These are phyloP conservation scores for Chlamydomonas schloesseri DNA, from an alignment of 139 green algal genomes.

Conservation along the genomic window DNA sequence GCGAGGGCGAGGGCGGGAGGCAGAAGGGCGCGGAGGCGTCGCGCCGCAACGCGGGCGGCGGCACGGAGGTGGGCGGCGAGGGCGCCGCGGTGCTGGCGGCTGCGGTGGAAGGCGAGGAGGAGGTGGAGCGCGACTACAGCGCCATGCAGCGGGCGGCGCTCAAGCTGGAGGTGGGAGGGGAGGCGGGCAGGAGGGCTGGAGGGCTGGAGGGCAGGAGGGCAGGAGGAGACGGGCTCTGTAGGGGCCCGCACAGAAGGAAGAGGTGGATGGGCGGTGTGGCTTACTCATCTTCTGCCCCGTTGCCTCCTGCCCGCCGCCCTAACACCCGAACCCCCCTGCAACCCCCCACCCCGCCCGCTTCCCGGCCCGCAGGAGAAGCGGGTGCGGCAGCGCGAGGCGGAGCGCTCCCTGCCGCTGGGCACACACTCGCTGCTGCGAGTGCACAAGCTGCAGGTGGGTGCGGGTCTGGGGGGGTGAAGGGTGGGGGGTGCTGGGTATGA, in stretches of 20 bases:
- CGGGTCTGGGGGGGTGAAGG: neutral
- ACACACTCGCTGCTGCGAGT: slow-evolving; percentile 32
- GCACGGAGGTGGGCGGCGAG: neutral
- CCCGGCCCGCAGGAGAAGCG: slow-evolving; percentile 23
- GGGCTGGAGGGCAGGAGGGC: too few species aligned
- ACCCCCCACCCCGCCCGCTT: too few species aligned
- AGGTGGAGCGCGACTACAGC: slow-evolving; percentile 11
- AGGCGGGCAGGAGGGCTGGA: neutral
- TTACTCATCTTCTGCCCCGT: too few species aligned
- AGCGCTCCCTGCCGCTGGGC: neutral
- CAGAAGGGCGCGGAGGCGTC: neutral
- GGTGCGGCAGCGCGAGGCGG: slow-evolving; percentile 13
- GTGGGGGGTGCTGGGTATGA: neutral
- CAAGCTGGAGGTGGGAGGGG: slow-evolving; percentile 30
- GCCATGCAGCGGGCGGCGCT: slow-evolving; percentile 42
- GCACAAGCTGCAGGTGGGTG: slow-evolving; percentile 36
- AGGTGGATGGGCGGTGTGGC: too few species aligned
- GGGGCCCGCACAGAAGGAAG: too few species aligned
- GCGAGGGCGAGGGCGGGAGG: neutral
- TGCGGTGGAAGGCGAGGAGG: neutral
- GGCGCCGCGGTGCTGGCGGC: neutral
- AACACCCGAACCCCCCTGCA: too few species aligned
- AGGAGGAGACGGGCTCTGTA: neutral
- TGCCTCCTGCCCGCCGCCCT: neutral
- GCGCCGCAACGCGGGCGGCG: neutral